Percentiles rank a stretch among this genome's conserved stretches.
Evolutionary conservation across 148 eudicot species (phyloP).

Genomic region (Talinum fruticosum): DNA sequence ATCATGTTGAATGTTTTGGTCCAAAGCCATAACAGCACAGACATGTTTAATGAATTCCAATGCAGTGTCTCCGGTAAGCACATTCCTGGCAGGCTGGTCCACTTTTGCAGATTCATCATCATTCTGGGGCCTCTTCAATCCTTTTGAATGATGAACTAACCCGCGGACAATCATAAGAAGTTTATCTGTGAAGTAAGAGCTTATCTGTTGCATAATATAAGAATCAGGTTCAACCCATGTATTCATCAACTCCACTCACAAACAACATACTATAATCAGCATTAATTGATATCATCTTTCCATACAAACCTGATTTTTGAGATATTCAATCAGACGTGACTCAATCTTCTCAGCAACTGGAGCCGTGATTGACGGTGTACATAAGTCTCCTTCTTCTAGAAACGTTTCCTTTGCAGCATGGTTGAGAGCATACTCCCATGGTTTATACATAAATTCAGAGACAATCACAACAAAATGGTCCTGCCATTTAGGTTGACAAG

Average conservation of each 20-base stretch:
- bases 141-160: conserved; percentile 54
- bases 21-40: conserved; percentile 91
- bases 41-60: conserved; percentile 84
- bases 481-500: conserved; percentile 34
- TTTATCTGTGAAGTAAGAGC: conserved; percentile 64
- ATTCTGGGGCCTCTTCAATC: conserved; percentile 37
- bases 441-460: conserved; percentile 82
- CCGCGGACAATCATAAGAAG: conserved; percentile 72
- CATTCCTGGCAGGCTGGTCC: conserved; percentile 32
- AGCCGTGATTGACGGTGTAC: conserved; percentile 91
- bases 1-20: conserved; percentile 88
- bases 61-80: conserved; percentile 52
- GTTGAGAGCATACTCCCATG: conserved; percentile 75
- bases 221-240: not conserved
- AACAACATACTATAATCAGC: not conserved
- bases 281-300: conserved; percentile 5
- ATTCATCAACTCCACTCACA: not conserved
- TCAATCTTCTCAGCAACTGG: conserved; percentile 80
- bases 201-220: conserved; percentile 53
- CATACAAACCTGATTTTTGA: conserved; percentile 66
- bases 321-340: conserved; percentile 49
- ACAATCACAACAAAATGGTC: conserved; percentile 74
- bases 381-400: conserved; percentile 47
- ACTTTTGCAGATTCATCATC: conserved; percentile 33
- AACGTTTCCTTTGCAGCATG: conserved; percentile 50